A percentile compares a stretch with the other conserved stretches of the same genome.
Evolutionary conservation across 495 filamentous ascomycete species (phyloP).

Genomic region (Penicillium ochrochloron): DNA sequence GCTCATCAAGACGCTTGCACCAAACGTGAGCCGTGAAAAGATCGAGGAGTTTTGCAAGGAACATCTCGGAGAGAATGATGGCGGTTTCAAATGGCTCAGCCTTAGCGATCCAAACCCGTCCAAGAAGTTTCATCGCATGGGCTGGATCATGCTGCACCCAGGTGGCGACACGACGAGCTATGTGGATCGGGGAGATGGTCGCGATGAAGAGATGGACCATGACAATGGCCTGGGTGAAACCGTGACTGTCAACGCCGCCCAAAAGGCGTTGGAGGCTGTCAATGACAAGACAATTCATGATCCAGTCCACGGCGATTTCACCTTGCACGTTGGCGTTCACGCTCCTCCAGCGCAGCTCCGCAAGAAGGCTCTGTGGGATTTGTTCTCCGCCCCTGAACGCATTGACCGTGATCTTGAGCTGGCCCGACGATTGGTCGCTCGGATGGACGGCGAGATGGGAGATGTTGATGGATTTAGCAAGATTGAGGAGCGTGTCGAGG

Average conservation of each 20-base stretch:
- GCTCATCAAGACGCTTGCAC: conserved; percentile 97
- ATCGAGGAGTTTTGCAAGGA: conserved; percentile 92
- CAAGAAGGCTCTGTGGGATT: conserved; percentile 97
- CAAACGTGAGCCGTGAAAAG: conserved; percentile 91
- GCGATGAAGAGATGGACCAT: conserved; percentile 63
- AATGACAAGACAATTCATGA: conserved; percentile 97
- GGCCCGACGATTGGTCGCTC: conserved; percentile 72
- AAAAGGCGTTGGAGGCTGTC: conserved; percentile 86
- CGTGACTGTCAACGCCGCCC: conserved; percentile 58
- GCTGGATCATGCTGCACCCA: conserved; percentile 95
- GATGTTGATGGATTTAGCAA: conserved; percentile 69
- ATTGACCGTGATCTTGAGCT: conserved; percentile 84
- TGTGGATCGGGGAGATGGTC: conserved; percentile 61
- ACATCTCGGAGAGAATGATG: conserved; percentile 82
- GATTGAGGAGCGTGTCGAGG: conserved; percentile 86
- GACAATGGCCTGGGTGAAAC: conserved; percentile 38
- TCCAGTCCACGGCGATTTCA: conserved; percentile 89
- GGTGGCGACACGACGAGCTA: conserved; percentile 60
- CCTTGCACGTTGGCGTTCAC: conserved; percentile 95
- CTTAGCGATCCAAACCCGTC: conserved; percentile 95
- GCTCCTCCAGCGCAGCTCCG: conserved; percentile 81
- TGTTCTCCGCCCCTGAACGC: conserved; percentile 88
- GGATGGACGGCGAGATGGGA: conserved; percentile 81
- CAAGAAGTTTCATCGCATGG: conserved; percentile 97
- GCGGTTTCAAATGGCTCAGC: conserved; percentile 89